These are phyloP conservation scores for Allium cepa DNA, from an alignment of 106 monocot species.

Conservation along the genomic window DNA sequence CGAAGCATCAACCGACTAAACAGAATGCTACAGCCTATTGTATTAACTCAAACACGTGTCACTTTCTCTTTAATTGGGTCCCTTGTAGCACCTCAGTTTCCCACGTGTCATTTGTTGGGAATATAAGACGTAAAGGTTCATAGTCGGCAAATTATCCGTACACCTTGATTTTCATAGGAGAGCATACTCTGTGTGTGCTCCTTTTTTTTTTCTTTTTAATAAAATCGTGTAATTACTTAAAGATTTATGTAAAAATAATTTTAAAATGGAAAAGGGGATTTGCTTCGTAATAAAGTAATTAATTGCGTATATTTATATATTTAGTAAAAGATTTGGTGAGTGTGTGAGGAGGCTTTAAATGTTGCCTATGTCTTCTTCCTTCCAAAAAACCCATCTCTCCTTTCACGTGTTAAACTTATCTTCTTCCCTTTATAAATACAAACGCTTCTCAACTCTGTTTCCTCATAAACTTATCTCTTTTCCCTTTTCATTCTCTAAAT, in stretches of 20 bases:
- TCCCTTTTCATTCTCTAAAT: not conserved
- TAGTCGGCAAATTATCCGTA: no score
- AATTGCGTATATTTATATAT: not conserved
- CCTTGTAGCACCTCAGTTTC: not conserved
- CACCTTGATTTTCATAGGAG: no score
- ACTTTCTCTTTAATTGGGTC: not conserved
- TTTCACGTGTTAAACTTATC: not conserved
- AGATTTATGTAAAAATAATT: not conserved
- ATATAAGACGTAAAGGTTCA: no score
- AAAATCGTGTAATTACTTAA: not conserved
- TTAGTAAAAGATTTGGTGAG: not conserved
- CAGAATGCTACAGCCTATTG: not conserved
- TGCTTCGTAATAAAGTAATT: no score
- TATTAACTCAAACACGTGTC: slow-evolving; percentile 2
- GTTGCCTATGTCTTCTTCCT: not conserved
- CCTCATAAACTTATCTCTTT: not conserved
- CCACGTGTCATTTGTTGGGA: slow-evolving; percentile 3
- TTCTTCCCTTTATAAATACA: not conserved
- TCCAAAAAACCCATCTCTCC: not conserved
- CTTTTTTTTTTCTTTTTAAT: not conserved
- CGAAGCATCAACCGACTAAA: not conserved
- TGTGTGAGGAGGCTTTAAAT: slow-evolving; percentile 7
- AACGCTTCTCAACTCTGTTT: not conserved
- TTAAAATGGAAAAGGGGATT: not conserved
- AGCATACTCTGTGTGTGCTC: no score